These are phyloP conservation scores for Punctularia strigosozonata DNA, from an alignment of 768 basidiomycete genomes.

Conservation along the genomic window DNA sequence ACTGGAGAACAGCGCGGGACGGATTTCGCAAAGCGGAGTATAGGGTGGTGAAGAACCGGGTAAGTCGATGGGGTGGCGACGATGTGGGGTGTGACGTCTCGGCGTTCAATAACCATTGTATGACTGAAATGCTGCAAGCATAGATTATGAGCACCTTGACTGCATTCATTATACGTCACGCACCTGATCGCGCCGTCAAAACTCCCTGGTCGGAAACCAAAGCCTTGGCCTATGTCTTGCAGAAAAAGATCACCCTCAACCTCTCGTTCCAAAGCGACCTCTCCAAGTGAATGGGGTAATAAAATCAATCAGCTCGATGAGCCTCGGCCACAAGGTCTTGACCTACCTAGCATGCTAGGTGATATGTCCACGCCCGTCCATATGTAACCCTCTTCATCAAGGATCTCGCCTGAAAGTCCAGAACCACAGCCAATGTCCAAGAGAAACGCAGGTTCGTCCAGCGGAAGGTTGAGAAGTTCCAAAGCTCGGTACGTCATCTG, in stretches of 20 bases:
- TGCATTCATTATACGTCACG: slow-evolving; percentile 7
- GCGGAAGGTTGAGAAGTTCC: slow-evolving; percentile 77
- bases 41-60: slow-evolving; percentile 86
- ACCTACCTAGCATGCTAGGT: slow-evolving; percentile 91
- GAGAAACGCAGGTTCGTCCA: slow-evolving; percentile 70
- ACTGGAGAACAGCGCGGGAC: slow-evolving; percentile 80
- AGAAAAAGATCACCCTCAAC: slow-evolving; percentile 94
- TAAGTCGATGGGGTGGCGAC: slow-evolving; percentile 76
- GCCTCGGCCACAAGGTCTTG: not conserved
- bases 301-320: too few species aligned
- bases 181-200: slow-evolving; percentile 98
- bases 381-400: slow-evolving; percentile 86
- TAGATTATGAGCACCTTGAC: slow-evolving; percentile 1
- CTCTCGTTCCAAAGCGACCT: slow-evolving; percentile 91
- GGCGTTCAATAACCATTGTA: slow-evolving; percentile 97
- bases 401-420: slow-evolving; percentile 92
- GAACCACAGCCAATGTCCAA: slow-evolving; percentile 97
- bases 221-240: slow-evolving; percentile 96
- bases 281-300: slow-evolving; percentile 24
- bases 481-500: slow-evolving; percentile 96
- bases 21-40: slow-evolving; percentile 80
- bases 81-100: slow-evolving; percentile 86
- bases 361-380: slow-evolving; percentile 95
- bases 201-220: slow-evolving; percentile 91
- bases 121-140: slow-evolving; percentile 75